Evolutionary conservation across 441 rosid genomes (phyloP), one percentile per base, ranked within the genome.

Genomic region (Jatropha multifida): DNA sequence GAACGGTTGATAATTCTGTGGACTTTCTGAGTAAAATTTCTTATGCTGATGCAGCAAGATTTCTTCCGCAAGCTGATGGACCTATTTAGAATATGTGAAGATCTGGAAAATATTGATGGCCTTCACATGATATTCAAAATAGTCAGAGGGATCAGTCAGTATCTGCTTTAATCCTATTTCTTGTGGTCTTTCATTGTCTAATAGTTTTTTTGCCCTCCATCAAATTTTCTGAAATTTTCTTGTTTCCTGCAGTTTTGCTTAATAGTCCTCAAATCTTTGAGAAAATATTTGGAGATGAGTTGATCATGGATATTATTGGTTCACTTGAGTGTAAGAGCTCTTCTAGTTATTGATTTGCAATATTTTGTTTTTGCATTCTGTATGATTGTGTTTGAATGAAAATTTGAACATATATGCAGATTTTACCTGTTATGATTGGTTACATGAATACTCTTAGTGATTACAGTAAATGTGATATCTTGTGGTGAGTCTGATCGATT

Each of bases 61-160:
- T 92, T 94, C 85, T 89, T 96, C 82, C 87, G 84, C 77, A 92
- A 92, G 88, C 85, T 96, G 82, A 89, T 91, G 93, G 90, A 85
- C 65, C 79, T 96, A 49, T 96, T 96, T 77, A 90, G 86, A 83
- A 86, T 93, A 46, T 94, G 98, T 68, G 99, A 96, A 82, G 99
- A 94, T 74, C 79, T 91, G 81, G 92, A 93, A 73, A 92, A 91
- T 76, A 83, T 86, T 74, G 98, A 94, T 74, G 94, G 94, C 73
- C 98, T 96, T 73, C 98, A 91, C 83, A 86, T 94, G 97, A 93
- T 94, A 79, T 96, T 84, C 82, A 96, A 91, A 84, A 93, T 92
- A 74, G 89, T 96, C 85, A 93, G 86, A 85, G 98, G 98, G 80
- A 93, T 96, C 82, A 88, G 98, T 96, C 61, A 87, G 93, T 90